Base-by-base conservation (phyloP, 352 stramenopile genomes). In the Phytopythium mirpurense region DNA sequence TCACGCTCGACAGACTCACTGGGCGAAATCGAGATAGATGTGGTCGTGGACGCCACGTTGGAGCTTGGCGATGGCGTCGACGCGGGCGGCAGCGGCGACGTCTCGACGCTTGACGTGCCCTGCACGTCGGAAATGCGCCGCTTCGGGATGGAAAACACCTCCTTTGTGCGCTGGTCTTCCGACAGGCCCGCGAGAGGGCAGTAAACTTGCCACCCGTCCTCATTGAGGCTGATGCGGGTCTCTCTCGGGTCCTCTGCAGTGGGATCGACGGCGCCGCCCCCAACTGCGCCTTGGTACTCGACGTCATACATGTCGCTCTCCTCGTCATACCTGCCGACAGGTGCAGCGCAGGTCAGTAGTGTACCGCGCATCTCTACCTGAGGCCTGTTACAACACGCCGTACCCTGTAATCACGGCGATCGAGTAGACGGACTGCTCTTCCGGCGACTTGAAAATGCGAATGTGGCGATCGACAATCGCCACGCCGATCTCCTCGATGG, bases 61-160 rank as follows among this genome's bases (percentile, higher is more conserved):
- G 48, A 54, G 16, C 19, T 34, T 3, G 48, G 48, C 7, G 48
- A 54, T 8, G 48, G 34, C 7, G 48, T 54, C 21, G 48, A 54
- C 4, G 34, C 26, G 2, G 36, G 48, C 19, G 48, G 34, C 21
- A 54, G 16, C 15, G 48, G 48, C 3, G 48, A 54, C 2, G 34
- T 35, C 48, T 54, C 48, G 2, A 27, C 48, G 26, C 48, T 54
- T 15, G 48, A 54, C 4, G 48, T 54, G 1, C 48, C 48, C 21
- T 26, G 34, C 1, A 45, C 34, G 36, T 45, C 48, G 6, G 48
- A 54, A 16, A 54, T 18, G 7, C 48, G 34, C 2, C 74, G 75
- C 23, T 69, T 94, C 24, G 84, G 84, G 50, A 94, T 94, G 10
- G 79, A 83, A 57, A 94, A 94, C 32, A 94, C 70, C 8, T 60